phyloP scores from a whole-genome alignment of 2,329 filamentous ascomycete species.

The Sporothrix dimorphospora region DNA sequence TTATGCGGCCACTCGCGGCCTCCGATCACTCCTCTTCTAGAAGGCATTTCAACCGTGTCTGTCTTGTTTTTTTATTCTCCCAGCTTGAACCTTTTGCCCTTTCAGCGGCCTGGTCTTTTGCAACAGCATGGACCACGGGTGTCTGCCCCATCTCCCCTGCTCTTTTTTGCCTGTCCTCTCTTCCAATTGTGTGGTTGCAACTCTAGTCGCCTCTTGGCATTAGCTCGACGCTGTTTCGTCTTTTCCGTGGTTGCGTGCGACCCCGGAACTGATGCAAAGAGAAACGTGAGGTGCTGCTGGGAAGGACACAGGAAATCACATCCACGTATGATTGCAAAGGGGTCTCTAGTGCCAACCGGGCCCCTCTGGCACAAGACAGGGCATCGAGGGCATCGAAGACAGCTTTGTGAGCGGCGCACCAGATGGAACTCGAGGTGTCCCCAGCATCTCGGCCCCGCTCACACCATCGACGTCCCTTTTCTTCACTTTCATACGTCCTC shows the following conservation, averaged over 20 bases:
- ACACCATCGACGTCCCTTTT: background rate
- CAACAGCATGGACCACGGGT: background rate
- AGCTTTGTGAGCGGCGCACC: no score
- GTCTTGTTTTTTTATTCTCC: background rate
- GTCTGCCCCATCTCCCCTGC: background rate
- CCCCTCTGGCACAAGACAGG: background rate
- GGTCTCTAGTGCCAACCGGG: background rate
- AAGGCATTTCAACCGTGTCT: background rate
- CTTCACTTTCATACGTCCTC: slow-evolving; percentile 36
- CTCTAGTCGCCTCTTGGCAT: slow-evolving; percentile 40
- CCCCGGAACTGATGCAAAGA: background rate
- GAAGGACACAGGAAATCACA: background rate
- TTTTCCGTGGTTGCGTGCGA: slow-evolving; percentile 45
- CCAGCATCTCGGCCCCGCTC: background rate
- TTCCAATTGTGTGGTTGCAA: slow-evolving; percentile 40
- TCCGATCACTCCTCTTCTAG: slow-evolving; percentile 19
- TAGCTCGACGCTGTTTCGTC: slow-evolving; percentile 52
- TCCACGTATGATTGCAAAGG: background rate
- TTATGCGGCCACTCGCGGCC: slow-evolving; percentile 33
- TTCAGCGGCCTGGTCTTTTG: background rate
- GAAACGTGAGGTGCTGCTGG: slow-evolving; percentile 30
- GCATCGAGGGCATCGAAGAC: background rate
- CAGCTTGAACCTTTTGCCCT: background rate
- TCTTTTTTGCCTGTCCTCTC: background rate
- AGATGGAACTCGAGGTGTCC: background rate